phyloP scores from a whole-genome alignment of 768 basidiomycete genomes.

The Rhizopogon vinicolor region DNA sequence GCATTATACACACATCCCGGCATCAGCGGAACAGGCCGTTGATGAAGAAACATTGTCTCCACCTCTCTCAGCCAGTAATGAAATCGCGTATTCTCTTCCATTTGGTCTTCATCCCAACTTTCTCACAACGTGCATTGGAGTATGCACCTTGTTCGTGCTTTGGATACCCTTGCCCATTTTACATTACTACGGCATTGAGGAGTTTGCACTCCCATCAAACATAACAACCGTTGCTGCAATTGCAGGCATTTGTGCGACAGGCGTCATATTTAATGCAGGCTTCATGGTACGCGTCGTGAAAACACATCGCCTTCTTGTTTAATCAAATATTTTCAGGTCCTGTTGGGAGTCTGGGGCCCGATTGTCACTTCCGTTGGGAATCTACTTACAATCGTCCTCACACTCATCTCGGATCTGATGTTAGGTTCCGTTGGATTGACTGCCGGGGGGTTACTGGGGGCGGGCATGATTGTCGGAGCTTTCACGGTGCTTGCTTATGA shows the following conservation, averaged over 20 bases:
- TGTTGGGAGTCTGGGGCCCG: constrained; percentile 85
- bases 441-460: constrained; percentile 70
- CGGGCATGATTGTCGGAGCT: constrained; percentile 73
- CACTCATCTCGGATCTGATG: constrained; percentile 72
- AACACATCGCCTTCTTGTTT: neutral
- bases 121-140: constrained; percentile 74
- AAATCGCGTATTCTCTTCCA: constrained; percentile 55
- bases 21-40: constrained; percentile 27
- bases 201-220: constrained; percentile 60
- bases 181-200: constrained; percentile 60
- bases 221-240: constrained; percentile 45
- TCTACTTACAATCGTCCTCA: constrained; percentile 91
- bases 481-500: constrained; percentile 80
- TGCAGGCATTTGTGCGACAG: constrained; percentile 61
- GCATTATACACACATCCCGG: constrained; percentile 42
- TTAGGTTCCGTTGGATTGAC: constrained; percentile 68
- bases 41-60: constrained; percentile 15
- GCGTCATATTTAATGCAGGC: constrained; percentile 79
- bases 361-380: constrained; percentile 85
- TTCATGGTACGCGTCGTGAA: constrained; percentile 58
- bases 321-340: constrained; percentile 40
- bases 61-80: constrained; percentile 16
- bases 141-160: constrained; percentile 65
- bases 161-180: constrained; percentile 80
- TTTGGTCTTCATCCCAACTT: constrained; percentile 85